Evolutionary conservation across 805 yeast genomes (phyloP).

Genomic region (Saccharomycopsis oosterbeekiorum): DNA sequence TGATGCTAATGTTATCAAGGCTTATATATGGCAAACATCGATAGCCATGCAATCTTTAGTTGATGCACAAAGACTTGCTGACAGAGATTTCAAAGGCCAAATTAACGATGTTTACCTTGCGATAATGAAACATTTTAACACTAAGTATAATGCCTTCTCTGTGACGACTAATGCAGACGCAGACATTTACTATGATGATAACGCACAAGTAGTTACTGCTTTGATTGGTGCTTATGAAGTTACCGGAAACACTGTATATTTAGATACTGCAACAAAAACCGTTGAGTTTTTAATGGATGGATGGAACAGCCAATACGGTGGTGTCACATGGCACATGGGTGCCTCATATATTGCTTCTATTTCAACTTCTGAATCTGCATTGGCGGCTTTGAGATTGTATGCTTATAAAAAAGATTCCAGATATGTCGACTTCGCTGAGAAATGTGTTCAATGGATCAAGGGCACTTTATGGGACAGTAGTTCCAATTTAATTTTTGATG

Average conservation of each 20-base stretch:
- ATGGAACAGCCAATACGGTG: constrained; percentile 48
- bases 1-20: not conserved
- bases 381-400: constrained; percentile 49
- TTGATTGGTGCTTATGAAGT: constrained; percentile 60
- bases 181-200: constrained; percentile 66
- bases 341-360: constrained; percentile 55
- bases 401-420: constrained; percentile 38
- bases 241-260: constrained; percentile 42
- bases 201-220: constrained; percentile 63
- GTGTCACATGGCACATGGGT: constrained; percentile 56
- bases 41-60: constrained; percentile 58
- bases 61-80: constrained; percentile 39
- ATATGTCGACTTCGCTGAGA: constrained; percentile 48
- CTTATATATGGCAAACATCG: constrained; percentile 50
- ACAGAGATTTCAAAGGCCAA: constrained; percentile 35
- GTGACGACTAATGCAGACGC: constrained; percentile 57
- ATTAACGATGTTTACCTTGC: constrained; percentile 48
- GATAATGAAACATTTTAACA: constrained; percentile 36
- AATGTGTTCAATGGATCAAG: constrained; percentile 50
- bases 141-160: constrained; percentile 44
- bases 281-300: constrained; percentile 59
- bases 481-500: constrained; percentile 52
- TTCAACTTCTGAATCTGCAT: constrained; percentile 58
- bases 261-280: constrained; percentile 48
- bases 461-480: constrained; percentile 38